Conservation (phyloP, 2,329 filamentous ascomycete species). For the Magnaporthiopsis rhizophila region DNA sequence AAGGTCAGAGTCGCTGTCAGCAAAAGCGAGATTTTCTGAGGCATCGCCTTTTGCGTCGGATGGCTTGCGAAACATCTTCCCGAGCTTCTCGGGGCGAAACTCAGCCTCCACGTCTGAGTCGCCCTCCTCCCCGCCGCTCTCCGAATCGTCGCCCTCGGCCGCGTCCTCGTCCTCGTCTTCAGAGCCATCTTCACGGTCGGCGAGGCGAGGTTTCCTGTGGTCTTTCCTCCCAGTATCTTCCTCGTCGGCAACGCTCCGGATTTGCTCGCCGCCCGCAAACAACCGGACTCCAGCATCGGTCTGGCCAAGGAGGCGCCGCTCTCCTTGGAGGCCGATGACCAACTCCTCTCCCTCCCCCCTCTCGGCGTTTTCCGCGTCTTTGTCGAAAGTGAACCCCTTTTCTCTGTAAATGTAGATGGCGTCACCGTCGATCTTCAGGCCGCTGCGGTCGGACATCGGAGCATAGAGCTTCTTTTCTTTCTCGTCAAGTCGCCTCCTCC, state of each 20-base stretch:
- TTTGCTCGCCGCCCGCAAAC: conserved; percentile 68
- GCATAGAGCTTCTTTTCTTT: conserved; percentile 96
- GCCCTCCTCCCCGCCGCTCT: conserved; percentile 44
- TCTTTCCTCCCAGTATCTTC: conserved; percentile 56
- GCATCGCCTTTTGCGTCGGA: conserved; percentile 42
- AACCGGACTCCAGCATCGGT: conserved; percentile 76
- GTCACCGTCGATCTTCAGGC: conserved; percentile 92
- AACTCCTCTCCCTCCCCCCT: conserved; percentile 92
- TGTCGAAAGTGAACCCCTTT: conserved; percentile 68
- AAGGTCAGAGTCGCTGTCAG: conserved; percentile 93
- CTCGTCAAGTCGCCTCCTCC: conserved; percentile 75
- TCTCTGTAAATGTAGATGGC: conserved; percentile 79
- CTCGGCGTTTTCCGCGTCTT: conserved; percentile 58
- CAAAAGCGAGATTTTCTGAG: conserved; percentile 71
- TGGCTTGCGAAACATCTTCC: conserved; percentile 50
- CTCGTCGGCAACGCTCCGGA: conserved; percentile 51
- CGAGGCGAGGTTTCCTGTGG: conserved; percentile 48
- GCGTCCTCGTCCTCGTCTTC: conserved; percentile 41
- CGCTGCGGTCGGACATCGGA: conserved; percentile 96
- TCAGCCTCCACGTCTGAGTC: conserved; percentile 46
- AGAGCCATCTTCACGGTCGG: conserved; percentile 50
- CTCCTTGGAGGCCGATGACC: conserved; percentile 80
- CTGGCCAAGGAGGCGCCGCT: conserved; percentile 73
- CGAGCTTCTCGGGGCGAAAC: conserved; percentile 51
- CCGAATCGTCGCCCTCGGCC: conserved; percentile 45